Evolutionary conservation across 2,329 filamentous ascomycete genomes (phyloP).

Genomic region (Hymenotorrendiella dingleyae): DNA sequence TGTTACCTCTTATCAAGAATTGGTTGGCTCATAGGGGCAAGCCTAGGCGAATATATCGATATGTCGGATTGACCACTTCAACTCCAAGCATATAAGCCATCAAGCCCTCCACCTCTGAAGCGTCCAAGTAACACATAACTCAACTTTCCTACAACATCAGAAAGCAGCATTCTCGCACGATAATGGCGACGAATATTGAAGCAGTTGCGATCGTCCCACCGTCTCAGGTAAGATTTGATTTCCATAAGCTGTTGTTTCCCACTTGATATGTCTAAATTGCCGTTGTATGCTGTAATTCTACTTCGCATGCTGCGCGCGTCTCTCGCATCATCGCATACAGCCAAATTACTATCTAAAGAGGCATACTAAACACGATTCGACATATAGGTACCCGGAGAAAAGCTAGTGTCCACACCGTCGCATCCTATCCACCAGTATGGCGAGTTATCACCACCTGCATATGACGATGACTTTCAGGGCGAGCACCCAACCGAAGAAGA

Average conservation of each 20-base stretch:
- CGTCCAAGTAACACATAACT: not conserved
- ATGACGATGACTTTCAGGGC: slow-evolving; percentile 9
- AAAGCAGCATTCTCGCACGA: not conserved
- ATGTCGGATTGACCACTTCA: not conserved
- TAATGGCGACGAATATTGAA: not conserved
- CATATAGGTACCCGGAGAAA: not conserved
- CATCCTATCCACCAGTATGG: slow-evolving; percentile 1
- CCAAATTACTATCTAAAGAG: no score
- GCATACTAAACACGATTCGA: no score
- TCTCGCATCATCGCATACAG: no score
- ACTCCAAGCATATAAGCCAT: not conserved
- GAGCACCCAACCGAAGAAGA: slow-evolving; percentile 24
- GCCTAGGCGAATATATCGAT: no score
- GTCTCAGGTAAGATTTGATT: no score
- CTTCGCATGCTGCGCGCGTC: no score
- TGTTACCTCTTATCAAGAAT: not conserved
- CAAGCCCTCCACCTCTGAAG: not conserved
- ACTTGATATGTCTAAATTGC: no score
- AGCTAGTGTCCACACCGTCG: not conserved
- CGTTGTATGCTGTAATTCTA: no score
- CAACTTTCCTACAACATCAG: not conserved
- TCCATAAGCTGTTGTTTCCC: no score
- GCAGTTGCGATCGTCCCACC: not conserved
- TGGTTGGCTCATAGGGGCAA: not conserved
- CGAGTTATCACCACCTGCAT: no score